These are phyloP conservation scores for Penicillium sp. DNA, from an alignment of 2,329 filamentous ascomycete species.

Conservation along the genomic window DNA sequence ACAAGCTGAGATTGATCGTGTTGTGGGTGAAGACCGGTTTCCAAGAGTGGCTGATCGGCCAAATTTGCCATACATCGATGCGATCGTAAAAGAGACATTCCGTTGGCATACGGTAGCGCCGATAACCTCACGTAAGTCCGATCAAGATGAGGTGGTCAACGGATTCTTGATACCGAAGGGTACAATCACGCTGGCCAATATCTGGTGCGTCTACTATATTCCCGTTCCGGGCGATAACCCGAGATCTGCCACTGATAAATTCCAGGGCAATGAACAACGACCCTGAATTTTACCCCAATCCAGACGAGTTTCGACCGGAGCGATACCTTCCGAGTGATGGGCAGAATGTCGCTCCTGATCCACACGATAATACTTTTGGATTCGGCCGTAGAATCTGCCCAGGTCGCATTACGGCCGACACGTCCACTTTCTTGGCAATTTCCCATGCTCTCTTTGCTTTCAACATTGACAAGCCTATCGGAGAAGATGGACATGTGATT, in stretches of 20 bases:
- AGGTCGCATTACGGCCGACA: conserved; percentile 6
- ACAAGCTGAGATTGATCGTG: conserved; percentile 22
- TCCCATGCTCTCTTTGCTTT: conserved; percentile 6
- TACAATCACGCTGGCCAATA: neutral
- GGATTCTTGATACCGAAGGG: conserved; percentile 6
- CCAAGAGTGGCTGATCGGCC: conserved; percentile 20
- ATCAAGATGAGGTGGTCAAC: conserved; percentile 5
- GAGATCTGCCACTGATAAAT: neutral
- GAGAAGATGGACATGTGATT: neutral
- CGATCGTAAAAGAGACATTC: conserved; percentile 3
- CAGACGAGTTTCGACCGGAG: conserved; percentile 5
- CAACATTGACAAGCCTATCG: conserved; percentile 5
- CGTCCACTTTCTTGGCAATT: conserved; percentile 6
- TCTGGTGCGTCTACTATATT: neutral
- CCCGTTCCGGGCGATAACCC: too few species aligned
- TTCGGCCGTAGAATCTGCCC: conserved; percentile 9
- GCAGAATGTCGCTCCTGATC: neutral
- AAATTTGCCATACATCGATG: conserved; percentile 11
- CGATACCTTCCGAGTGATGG: neutral
- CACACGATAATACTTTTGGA: conserved; percentile 5
- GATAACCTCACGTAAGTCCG: conserved; percentile 1
- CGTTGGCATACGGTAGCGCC: conserved; percentile 7
- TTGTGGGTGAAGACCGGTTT: conserved; percentile 15
- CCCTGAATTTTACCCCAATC: conserved; percentile 1
- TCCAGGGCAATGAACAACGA: conserved; percentile 11